These are phyloP conservation scores for Chrysoporthe puriensis DNA, from an alignment of 2,329 filamentous ascomycete species.

Conservation along the genomic window DNA sequence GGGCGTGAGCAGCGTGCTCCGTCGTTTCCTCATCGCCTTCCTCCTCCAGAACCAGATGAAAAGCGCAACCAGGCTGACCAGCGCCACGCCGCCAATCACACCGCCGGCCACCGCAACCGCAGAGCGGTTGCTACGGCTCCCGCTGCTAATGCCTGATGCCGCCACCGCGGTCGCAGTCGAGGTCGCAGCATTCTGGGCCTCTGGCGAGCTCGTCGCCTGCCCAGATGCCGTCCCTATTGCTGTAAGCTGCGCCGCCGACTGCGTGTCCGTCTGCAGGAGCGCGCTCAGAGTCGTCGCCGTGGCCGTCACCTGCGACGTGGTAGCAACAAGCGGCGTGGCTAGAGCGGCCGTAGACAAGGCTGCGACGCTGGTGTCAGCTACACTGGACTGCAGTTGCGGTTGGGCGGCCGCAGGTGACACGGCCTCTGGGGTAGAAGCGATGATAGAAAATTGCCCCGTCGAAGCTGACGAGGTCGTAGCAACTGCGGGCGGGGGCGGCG, in stretches of 20 bases:
- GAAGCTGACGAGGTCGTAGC: conserved; percentile 26
- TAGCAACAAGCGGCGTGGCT: conserved; percentile 29
- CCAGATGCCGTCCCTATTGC: conserved; percentile 28
- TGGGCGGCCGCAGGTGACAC: conserved; percentile 31
- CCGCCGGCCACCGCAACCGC: conserved; percentile 54
- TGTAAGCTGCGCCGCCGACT: conserved; percentile 24
- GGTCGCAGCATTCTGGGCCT: conserved; percentile 7
- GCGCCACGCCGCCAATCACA: conserved; percentile 53
- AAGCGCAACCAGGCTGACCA: conserved; percentile 50
- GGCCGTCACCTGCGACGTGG: conserved; percentile 7
- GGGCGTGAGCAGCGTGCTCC: conserved; percentile 54
- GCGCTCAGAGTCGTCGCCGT: conserved; percentile 25
- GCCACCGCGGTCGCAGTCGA: conserved; percentile 34
- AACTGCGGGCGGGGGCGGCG: conserved; percentile 29
- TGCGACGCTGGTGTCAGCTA: conserved; percentile 43
- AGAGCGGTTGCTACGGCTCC: conserved; percentile 37
- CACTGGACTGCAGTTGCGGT: conserved; percentile 36
- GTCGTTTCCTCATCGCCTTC: conserved; percentile 45
- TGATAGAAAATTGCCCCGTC: conserved; percentile 30
- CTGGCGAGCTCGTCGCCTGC: conserved; percentile 22
- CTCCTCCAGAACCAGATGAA: conserved; percentile 57
- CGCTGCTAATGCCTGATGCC: conserved; percentile 20
- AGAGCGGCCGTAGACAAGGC: conserved; percentile 26
- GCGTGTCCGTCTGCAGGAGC: conserved; percentile 14
- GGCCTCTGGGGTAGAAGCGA: conserved; percentile 29